Percentiles rank a stretch among this genome's conserved stretches.
These are phyloP conservation scores for Aureobasidium subglaciale DNA, from an alignment of 2,329 filamentous ascomycete genomes.

Conservation along the genomic window DNA sequence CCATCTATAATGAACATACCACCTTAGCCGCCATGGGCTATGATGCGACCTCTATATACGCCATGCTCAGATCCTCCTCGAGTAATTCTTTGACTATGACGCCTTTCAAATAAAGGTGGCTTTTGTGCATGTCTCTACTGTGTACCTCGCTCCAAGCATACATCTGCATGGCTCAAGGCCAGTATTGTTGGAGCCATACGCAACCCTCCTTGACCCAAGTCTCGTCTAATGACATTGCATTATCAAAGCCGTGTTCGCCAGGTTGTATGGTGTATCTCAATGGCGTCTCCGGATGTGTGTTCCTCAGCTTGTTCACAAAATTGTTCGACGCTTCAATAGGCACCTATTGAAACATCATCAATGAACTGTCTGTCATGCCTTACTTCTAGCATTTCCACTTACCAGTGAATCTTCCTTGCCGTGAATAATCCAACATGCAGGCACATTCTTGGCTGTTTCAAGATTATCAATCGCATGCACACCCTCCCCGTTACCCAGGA, in stretches of 20 bases:
- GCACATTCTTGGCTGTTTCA: conserved; percentile 22
- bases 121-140: no score
- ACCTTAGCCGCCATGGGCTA: no score
- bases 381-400: neutral
- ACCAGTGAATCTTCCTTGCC: conserved; percentile 27
- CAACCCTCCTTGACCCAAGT: conserved; percentile 27
- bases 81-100: no score
- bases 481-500: conserved; percentile 16
- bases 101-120: no score
- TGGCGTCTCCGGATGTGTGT: conserved; percentile 21
- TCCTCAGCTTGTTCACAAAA: conserved; percentile 25
- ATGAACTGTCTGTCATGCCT: neutral
- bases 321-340: conserved; percentile 24
- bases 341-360: conserved; percentile 18
- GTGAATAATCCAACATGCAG: conserved; percentile 29
- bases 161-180: conserved; percentile 18
- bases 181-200: conserved; percentile 22
- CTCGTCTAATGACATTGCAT: conserved; percentile 20
- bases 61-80: no score
- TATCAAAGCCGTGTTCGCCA: conserved; percentile 35
- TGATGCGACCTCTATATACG: no score
- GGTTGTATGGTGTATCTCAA: conserved; percentile 25
- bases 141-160: no score
- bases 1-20: neutral
- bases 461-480: conserved; percentile 28